Base-by-base conservation (phyloP, 2,329 filamentous ascomycete genomes). In the Fusarium staphyleae region DNA sequence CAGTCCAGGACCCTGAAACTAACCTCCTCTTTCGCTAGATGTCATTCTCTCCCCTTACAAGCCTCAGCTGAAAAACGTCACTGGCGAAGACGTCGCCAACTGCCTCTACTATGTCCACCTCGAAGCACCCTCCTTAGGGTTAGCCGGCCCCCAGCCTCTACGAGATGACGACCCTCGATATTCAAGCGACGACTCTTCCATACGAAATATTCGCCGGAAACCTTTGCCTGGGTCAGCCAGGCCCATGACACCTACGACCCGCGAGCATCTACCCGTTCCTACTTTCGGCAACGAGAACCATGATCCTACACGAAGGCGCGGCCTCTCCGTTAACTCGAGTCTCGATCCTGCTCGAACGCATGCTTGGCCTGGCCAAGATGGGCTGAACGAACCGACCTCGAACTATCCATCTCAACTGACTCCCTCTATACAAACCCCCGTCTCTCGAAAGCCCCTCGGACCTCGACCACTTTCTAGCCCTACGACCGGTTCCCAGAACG, bases 81-180 rank as follows among this genome's bases (percentile, higher is more conserved):
- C 91, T 0, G 87, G 85, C 36, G 88, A 93, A 70, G 93, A 97
- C 70, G 87, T 99, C 41, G 85, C 88, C 49, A 91, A 87, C 66
- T 96, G 89, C 12, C 81, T 99, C 5, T 99, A 98, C 75, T 98
- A 95, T 70, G 78, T 97, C 46, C 93, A 98, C 74, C 83, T 96
- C 32, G 67, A 70, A 49, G 48, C 55, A 7, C 79, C 82, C 2
- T 82, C 84, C 3, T 79, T 84, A 32, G 84, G 90, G 55, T 26
- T 71, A 77, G 13, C 64, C 64, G 29, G 50, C 48, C 56, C 69
- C 9, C 64, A 66, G 24, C 59, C 69, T 36, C 45, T 62, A 13
- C 60, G 57, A 35, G 64, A 69, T 18, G 70, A 73, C 6, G 66
- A 65, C 30, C 67, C 71, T 40, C 70, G 75, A 55, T 73, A 76